Conservation (phyloP, 257 asterid species). For the Capsicum pubescens region DNA sequence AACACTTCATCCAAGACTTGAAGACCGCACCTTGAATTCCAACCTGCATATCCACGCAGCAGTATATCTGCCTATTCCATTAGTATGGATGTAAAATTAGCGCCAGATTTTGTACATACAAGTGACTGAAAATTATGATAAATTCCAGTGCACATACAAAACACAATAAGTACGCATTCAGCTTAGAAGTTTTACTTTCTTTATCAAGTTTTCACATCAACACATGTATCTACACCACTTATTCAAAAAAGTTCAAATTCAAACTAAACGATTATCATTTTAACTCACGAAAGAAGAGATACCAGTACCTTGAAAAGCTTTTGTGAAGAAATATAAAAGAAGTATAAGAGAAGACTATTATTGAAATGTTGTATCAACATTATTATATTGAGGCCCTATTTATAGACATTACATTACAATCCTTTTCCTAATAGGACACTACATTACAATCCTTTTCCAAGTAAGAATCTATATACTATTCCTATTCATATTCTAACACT, state of each 20-base stretch:
- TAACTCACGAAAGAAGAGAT: background rate
- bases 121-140: conserved; percentile 9
- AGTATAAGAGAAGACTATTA: too few species aligned
- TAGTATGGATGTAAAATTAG: background rate
- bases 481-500: too few species aligned
- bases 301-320: background rate
- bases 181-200: background rate
- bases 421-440: too few species aligned
- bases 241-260: background rate
- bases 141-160: background rate
- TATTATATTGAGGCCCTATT: too few species aligned
- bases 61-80: conserved; percentile 64
- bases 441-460: too few species aligned
- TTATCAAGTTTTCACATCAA: background rate
- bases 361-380: too few species aligned
- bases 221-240: background rate
- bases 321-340: too few species aligned
- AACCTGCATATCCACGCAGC: conserved; percentile 72
- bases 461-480: too few species aligned
- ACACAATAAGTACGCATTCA: background rate
- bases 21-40: conserved; percentile 74
- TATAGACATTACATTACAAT: too few species aligned
- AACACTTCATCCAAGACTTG: conserved; percentile 62
- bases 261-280: background rate
- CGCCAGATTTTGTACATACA: background rate